A percentile compares a stretch with the other conserved stretches of the same genome.
These are phyloP conservation scores for Trypanosoma lewisi DNA, from an alignment of 208 protist species.

Conservation along the genomic window DNA sequence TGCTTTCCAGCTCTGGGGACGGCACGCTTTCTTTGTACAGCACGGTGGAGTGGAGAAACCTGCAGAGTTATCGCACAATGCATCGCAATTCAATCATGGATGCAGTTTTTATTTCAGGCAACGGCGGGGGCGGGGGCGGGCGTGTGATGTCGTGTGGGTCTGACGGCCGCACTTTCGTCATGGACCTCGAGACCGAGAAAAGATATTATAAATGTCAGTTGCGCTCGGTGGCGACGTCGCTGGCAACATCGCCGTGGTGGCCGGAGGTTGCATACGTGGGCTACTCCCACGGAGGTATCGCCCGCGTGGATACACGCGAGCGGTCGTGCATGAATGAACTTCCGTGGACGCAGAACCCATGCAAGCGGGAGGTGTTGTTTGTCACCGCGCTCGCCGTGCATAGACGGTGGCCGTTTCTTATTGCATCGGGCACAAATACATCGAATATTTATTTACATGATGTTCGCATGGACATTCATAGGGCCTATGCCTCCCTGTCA, in stretches of 20 bases:
- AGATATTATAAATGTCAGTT: slow-evolving; percentile 16
- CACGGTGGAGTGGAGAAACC: slow-evolving; percentile 26
- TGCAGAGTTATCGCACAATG: slow-evolving; percentile 25
- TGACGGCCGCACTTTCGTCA: slow-evolving; percentile 38
- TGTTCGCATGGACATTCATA: slow-evolving; percentile 38
- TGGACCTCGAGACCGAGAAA: slow-evolving; percentile 29
- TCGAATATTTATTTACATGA: slow-evolving; percentile 49
- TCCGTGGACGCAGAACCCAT: slow-evolving; percentile 21
- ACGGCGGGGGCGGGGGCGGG: slow-evolving; percentile 2
- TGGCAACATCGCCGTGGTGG: slow-evolving; percentile 28
- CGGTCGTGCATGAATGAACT: slow-evolving; percentile 1
- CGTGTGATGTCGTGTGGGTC: slow-evolving; percentile 37
- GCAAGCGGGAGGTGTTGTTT: slow-evolving; percentile 11
- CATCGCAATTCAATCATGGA: slow-evolving; percentile 54
- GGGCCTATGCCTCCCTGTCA: slow-evolving; percentile 31
- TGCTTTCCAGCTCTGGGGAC: slow-evolving; percentile 58
- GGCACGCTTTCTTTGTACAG: slow-evolving; percentile 35
- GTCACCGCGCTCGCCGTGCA: slow-evolving; percentile 36
- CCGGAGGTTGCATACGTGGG: slow-evolving; percentile 39
- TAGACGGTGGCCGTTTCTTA: slow-evolving; percentile 34
- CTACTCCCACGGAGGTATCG: slow-evolving; percentile 36
- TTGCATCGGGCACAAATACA: slow-evolving; percentile 38
- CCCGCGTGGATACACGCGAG: slow-evolving; percentile 36
- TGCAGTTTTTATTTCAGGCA: slow-evolving; percentile 39
- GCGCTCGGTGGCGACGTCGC: slow-evolving; percentile 28